Evolutionary conservation across 192 early-diverging fungal genomes (phyloP), one percentile per base, ranked within the genome.

Genomic region (Linnemannia zychae): DNA sequence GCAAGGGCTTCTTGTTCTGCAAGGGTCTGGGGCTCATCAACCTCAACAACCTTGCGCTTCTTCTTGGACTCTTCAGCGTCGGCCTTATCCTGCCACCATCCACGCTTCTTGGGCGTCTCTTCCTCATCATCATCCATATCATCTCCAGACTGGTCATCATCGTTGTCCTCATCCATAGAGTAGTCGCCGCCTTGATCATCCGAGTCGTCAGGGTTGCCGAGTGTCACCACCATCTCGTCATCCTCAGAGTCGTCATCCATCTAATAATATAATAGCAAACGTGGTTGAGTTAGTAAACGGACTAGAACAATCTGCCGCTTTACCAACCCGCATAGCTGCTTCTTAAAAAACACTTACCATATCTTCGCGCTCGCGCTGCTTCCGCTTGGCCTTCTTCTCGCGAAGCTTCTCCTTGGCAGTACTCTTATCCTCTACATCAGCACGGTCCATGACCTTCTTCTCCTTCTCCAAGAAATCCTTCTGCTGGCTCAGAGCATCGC

Each of bases 361-460:
- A 60, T 86, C 90, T 72, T 91, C 92, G 68, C 86, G 87, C 72
- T 92, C 92, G 37, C 92, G 89, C 67, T 89, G 73, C 87, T 96
- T 97, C 78, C 88, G 90, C 66, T 93, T 93, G 49, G 90, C 74
- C 81, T 90, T 88, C 92, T 95, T 97, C 77, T 94, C 94, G 66
- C 89, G 87, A 36, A 89, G 84, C 89, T 92, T 94, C 65, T 93
- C 89, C 66, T 93, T 92, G 31, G 91, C 93, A 17, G 88, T 74
- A 22, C 86, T 90, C 81, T 96, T 96, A 83, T 99, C 98, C 6
- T 89, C 88, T 20, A 91, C 77, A 91, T 99, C 98, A 9, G 91
- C 95, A 33, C 89, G 84, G 38, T 92, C 90, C 95, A 99, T 96
- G 7, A 89, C 87, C 44, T 78, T 77, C n/a, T 84, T 89, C 76